These are phyloP conservation scores for Paraphaeosphaeria minitans DNA, from an alignment of 2,329 filamentous ascomycete species.

Conservation along the genomic window DNA sequence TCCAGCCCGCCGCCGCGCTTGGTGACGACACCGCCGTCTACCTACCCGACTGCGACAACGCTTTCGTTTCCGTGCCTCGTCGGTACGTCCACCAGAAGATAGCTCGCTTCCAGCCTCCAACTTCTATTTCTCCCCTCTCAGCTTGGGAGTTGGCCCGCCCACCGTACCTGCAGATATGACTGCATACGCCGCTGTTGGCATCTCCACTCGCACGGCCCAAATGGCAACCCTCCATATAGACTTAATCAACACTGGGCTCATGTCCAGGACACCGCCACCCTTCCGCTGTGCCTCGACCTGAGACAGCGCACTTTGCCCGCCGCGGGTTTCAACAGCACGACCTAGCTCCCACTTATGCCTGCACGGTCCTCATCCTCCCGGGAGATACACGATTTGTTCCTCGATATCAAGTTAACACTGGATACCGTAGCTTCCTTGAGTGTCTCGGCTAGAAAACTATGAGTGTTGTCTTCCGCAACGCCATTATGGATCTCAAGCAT, in stretches of 20 bases:
- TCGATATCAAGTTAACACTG: too few species aligned
- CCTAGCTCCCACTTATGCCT: slow-evolving; percentile 11
- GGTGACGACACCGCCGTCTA: slow-evolving; percentile 27
- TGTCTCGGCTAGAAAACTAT: background rate
- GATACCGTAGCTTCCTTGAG: background rate
- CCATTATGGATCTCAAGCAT: background rate
- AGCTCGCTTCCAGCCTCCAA: slow-evolving; percentile 16
- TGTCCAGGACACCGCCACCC: slow-evolving; percentile 14
- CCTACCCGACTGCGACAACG: slow-evolving; percentile 26
- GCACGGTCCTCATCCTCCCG: background rate
- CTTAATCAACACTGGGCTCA: slow-evolving; percentile 34
- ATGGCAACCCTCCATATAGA: slow-evolving; percentile 27
- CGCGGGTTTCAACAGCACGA: slow-evolving; percentile 16
- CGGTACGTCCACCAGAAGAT: slow-evolving; percentile 3
- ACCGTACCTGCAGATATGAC: slow-evolving; percentile 35
- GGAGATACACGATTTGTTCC: background rate
- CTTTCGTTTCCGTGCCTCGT: slow-evolving; percentile 18
- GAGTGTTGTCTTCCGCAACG: background rate
- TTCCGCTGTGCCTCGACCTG: slow-evolving; percentile 16
- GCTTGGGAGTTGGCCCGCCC: background rate
- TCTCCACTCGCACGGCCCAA: slow-evolving; percentile 24
- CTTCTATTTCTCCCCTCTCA: background rate
- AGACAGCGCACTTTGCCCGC: slow-evolving; percentile 27
- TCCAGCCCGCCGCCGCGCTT: slow-evolving; percentile 19
- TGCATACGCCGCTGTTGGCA: slow-evolving; percentile 25